Evolutionary conservation across 2,329 filamentous ascomycete species (phyloP), one percentile per base, ranked within the genome.

Genomic region (Curvularia spicifera): DNA sequence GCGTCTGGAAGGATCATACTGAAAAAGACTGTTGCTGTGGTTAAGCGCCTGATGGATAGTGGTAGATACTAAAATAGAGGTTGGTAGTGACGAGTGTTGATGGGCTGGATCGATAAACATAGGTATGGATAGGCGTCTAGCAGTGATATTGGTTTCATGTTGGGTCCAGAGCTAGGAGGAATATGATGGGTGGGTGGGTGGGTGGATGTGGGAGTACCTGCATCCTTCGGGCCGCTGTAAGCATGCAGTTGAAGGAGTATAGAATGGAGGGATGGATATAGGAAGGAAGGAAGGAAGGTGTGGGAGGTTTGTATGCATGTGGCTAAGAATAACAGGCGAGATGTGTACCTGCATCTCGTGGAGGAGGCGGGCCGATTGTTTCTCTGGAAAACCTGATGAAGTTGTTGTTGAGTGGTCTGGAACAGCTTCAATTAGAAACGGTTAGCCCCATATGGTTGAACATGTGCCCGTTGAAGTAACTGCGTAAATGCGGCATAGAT

Each of bases 391-490:
- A 48, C 35, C 29, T 45, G 42, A 53, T 20, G 28, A 43, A 52
- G 35, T 26, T 6, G 24, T 26, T 6, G 24, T 26, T 49, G 10
- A 31, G 53, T 22, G 48, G 40, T 49, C 43, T 50, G 39, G 20
- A n/a, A 13, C 33, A 55, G 59, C 63, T 61, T 53, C 56, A 59
- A 64, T 66, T 73, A 73, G 69, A 69, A 70, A 66, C 53, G 24
- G 52, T 50, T 24, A 61, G 59, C 56, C 50, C 62, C 6, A 2
- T 39, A 12, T 63, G 56, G 65, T 56, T 54, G 60, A 56, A 55
- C 45, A 29, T 26, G 31, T 37, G 31, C 31, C 26, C 28, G 39
- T 26, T 51, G 48, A 59, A 56, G 33, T 60, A 51, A 47, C 45
- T 57, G 49, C 52, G 51, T 51, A 47, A 50, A 52, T 51, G 44